Conservation (phyloP, 495 filamentous ascomycete genomes). For the Hypoxylon subgilvum region DNA sequence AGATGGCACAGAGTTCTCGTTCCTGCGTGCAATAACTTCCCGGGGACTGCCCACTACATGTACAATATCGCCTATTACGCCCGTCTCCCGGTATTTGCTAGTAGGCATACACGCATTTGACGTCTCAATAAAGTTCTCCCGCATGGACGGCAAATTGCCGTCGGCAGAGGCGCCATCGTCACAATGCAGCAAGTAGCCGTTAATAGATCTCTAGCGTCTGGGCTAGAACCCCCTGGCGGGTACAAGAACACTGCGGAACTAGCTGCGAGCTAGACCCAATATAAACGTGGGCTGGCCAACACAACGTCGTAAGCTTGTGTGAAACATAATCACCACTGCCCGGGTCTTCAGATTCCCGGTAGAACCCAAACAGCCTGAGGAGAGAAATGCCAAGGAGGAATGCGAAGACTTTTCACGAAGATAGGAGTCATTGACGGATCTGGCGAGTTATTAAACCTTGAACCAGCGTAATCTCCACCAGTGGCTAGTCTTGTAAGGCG, state of each 20-base stretch:
- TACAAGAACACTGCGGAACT: constrained; percentile 1
- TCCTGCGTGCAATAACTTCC: not conserved
- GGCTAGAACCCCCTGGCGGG: constrained; percentile 4
- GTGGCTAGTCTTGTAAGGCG: constrained; percentile 1
- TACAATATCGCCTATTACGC: too few species aligned
- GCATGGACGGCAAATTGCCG: constrained; percentile 6
- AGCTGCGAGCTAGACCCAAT: not conserved
- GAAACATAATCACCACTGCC: too few species aligned
- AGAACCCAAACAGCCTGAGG: too few species aligned
- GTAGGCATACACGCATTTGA: not conserved
- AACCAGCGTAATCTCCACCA: constrained; percentile 26
- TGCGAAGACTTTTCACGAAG: constrained; percentile 8
- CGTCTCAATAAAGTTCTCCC: constrained; percentile 22
- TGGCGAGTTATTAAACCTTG: constrained; percentile 15
- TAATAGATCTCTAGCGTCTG: constrained; percentile 16
- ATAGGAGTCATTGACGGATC: constrained; percentile 8
- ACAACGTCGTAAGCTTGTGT: constrained; percentile 12
- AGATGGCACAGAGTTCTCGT: not conserved
- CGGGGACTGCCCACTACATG: too few species aligned
- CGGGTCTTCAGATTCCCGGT: too few species aligned
- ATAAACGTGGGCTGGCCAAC: constrained; percentile 1
- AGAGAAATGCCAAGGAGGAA: not conserved
- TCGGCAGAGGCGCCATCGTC: constrained; percentile 7
- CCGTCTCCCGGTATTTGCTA: too few species aligned
- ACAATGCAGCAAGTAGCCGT: constrained; percentile 24